phyloP scores from a whole-genome alignment of 2,329 filamentous ascomycete genomes.

The Fusarium longipes region DNA sequence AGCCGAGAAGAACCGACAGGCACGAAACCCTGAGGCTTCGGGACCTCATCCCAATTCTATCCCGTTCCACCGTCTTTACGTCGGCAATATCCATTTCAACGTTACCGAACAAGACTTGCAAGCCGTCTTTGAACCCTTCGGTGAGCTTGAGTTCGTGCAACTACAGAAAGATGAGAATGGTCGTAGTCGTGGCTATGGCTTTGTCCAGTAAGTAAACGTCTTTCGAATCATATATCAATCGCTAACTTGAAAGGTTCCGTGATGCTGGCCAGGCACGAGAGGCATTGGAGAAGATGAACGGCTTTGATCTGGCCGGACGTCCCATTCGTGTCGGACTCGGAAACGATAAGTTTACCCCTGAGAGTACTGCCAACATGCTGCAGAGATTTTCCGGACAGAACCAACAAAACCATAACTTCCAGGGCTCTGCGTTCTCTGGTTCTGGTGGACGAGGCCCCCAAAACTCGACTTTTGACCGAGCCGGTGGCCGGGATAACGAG shows the following conservation, averaged over 20 bases:
- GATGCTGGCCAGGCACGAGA: slow-evolving; percentile 92
- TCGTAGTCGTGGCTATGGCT: slow-evolving; percentile 94
- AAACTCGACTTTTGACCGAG: slow-evolving; percentile 89
- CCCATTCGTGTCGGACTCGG: slow-evolving; percentile 98
- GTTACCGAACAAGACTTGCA: slow-evolving; percentile 96
- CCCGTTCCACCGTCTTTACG: slow-evolving; percentile 97
- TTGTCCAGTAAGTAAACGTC: slow-evolving; percentile 84
- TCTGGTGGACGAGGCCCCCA: slow-evolving; percentile 88
- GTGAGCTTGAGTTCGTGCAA: slow-evolving; percentile 96
- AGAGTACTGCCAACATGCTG: slow-evolving; percentile 91
- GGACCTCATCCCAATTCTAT: slow-evolving; percentile 81
- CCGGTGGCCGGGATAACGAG: slow-evolving; percentile 87
- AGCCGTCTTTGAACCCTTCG: slow-evolving; percentile 97
- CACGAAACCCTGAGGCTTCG: slow-evolving; percentile 79
- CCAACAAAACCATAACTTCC: slow-evolving; percentile 72
- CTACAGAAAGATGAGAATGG: slow-evolving; percentile 95
- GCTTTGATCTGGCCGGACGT: slow-evolving; percentile 96
- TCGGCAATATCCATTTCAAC: slow-evolving; percentile 99
- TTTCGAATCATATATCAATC: background rate
- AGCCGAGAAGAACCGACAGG: slow-evolving; percentile 98
- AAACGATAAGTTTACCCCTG: slow-evolving; percentile 99
- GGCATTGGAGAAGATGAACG: slow-evolving; percentile 98
- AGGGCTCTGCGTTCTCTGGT: slow-evolving; percentile 92
- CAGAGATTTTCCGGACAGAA: slow-evolving; percentile 86
- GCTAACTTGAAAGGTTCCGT: slow-evolving; percentile 75